Percentiles rank a stretch among this genome's conserved stretches.
phyloP scores from a whole-genome alignment of 495 filamentous ascomycete species.

The Delitschia confertaspora region DNA sequence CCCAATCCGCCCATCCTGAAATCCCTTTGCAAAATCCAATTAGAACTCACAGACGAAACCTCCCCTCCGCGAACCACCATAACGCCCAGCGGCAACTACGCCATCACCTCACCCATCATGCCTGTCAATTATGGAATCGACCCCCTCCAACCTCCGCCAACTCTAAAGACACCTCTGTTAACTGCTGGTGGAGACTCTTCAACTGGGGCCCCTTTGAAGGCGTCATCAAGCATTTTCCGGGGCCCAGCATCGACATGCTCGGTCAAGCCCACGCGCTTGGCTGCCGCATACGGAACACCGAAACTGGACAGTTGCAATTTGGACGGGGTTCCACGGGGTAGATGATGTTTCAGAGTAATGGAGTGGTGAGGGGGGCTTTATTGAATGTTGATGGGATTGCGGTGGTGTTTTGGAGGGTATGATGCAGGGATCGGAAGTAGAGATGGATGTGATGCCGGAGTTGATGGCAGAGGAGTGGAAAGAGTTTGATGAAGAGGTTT shows the following conservation, averaged over 20 bases:
- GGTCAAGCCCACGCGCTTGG: conserved; percentile 10
- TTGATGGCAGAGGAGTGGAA: too few relatives aligned
- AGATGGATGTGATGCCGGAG: too few relatives aligned
- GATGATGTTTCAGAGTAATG: conserved; percentile 5
- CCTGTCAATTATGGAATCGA: too few relatives aligned
- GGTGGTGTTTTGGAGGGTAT: conserved; percentile 12
- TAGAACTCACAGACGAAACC: too few relatives aligned
- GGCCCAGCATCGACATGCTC: conserved; percentile 1
- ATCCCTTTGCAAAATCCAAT: too few relatives aligned
- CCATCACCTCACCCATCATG: conserved; percentile 24
- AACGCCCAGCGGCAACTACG: conserved; percentile 40
- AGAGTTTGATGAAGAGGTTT: too few relatives aligned
- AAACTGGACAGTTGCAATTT: conserved; percentile 12
- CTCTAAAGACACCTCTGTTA: conserved; percentile 1
- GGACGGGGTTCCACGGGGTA: conserved; percentile 16
- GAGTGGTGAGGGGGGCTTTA: conserved; percentile 7
- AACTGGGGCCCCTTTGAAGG: conserved; percentile 19
- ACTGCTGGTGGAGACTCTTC: conserved; percentile 16
- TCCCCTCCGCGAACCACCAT: too few relatives aligned
- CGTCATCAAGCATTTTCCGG: conserved; percentile 8
- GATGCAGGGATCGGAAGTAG: too few relatives aligned
- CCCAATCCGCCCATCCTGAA: too few relatives aligned
- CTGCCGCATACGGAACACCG: conserved; percentile 16
- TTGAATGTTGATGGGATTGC: conserved; percentile 4
- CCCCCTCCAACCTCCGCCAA: too few relatives aligned